Conservation (phyloP, 2,329 filamentous ascomycete species). For the Aspergillus udagawae region DNA sequence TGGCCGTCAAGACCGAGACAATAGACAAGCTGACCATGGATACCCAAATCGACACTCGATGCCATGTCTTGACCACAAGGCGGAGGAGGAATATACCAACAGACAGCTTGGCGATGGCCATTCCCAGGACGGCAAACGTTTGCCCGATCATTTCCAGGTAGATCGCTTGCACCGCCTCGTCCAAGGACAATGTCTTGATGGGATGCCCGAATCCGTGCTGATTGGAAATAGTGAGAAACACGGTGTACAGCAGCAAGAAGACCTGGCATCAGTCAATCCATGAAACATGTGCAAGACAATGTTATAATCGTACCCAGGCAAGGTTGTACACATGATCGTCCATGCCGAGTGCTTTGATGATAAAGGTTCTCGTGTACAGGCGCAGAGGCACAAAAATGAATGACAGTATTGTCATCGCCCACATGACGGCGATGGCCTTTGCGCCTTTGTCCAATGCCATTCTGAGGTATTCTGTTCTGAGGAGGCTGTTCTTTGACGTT, state of each 20-base stretch:
- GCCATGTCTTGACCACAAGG: slow-evolving; percentile 32
- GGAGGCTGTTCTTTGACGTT: background rate
- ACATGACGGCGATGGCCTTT: slow-evolving; percentile 19
- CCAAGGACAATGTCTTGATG: slow-evolving; percentile 16
- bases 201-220: slow-evolving; percentile 34
- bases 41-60: slow-evolving; percentile 35
- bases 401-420: slow-evolving; percentile 19
- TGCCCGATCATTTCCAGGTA: slow-evolving; percentile 21
- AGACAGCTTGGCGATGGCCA: slow-evolving; percentile 38
- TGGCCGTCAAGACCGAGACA: slow-evolving; percentile 14
- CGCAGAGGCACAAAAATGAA: slow-evolving; percentile 21
- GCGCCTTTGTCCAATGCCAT: slow-evolving; percentile 13
- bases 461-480: background rate
- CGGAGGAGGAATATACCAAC: slow-evolving; percentile 40
- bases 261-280: slow-evolving; percentile 6
- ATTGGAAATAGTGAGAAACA: slow-evolving; percentile 29
- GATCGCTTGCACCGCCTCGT: slow-evolving; percentile 22
- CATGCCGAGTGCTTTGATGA: slow-evolving; percentile 35
- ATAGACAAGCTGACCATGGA: slow-evolving; percentile 21
- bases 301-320: slow-evolving; percentile 21
- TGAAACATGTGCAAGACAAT: background rate
- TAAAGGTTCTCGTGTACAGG: slow-evolving; percentile 20
- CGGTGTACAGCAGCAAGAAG: slow-evolving; percentile 25
- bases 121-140: slow-evolving; percentile 39
- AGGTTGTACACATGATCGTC: slow-evolving; percentile 32